Conservation (phyloP, 345 rosid species). For the Nephelium lappaceum region DNA sequence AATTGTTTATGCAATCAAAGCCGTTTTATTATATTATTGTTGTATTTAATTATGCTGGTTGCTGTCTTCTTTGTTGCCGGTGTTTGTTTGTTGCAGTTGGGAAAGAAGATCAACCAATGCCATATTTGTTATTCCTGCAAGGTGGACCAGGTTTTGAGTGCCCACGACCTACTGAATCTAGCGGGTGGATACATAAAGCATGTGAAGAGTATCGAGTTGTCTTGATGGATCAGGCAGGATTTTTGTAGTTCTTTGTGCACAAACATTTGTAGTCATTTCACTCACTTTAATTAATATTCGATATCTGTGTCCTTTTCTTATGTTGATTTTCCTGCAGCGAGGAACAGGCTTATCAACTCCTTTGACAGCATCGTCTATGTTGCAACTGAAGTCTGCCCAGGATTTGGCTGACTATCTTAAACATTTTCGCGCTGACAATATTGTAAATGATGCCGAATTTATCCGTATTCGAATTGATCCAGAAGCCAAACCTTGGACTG, state of each 20-base stretch:
- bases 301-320: conserved; percentile 6
- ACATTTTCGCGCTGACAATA: conserved; percentile 83
- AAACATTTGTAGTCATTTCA: conserved; percentile 9
- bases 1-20: background rate
- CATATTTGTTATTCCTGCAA: conserved; percentile 77
- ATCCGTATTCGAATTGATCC: conserved; percentile 78
- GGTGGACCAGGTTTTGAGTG: conserved; percentile 98
- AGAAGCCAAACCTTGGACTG: conserved; percentile 77
- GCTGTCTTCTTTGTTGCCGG: conserved; percentile 1
- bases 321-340: conserved; percentile 57
- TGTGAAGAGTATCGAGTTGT: conserved; percentile 90
- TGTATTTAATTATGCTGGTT: background rate
- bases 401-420: conserved; percentile 66
- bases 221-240: conserved; percentile 85
- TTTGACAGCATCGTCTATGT: conserved; percentile 82
- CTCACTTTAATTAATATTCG: background rate
- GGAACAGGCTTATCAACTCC: conserved; percentile 96
- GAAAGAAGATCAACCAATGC: conserved; percentile 74
- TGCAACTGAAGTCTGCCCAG: conserved; percentile 66
- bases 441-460: conserved; percentile 90
- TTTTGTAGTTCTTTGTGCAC: conserved; percentile 7
- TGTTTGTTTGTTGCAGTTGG: conserved; percentile 50
- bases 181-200: conserved; percentile 85
- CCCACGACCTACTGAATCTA: conserved; percentile 77
- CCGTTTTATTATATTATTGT: background rate